Evolutionary conservation across 1,139 yeast species (phyloP), one percentile per base, ranked within the genome.

Genomic region (Pichia sp.): DNA sequence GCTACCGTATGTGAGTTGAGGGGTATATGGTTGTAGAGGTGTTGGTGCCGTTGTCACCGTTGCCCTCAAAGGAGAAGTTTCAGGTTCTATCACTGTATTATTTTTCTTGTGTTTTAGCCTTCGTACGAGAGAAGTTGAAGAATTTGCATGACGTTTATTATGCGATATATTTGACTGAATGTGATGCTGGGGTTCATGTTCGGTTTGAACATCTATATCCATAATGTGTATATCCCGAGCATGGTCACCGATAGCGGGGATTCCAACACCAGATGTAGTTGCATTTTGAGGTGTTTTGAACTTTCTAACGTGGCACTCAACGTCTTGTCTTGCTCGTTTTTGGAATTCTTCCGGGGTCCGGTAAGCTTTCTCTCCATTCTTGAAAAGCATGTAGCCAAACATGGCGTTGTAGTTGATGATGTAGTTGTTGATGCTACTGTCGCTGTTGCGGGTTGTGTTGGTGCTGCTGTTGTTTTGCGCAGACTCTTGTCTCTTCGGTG

Each of bases 311-410:
- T 52, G 56, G 6, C 46, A 41, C 23, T 53, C 49, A 17, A 56
- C 47, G 25, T 56, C 59, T 22, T 52, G 48, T 12, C 59, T 43
- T 7, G 61, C 61, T 35, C 44, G 45, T 21, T 45, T 40, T 21
- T 56, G 56, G 34, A 51, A 56, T 45, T 49, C 52, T n/a, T 38
- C 41, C 3, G 61, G 61, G 6, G 60, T 55, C 14, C 23, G 28
- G 24, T 42, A 40, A 33, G 31, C 48, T 32, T 45, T 43, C 21
- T 49, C 55, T 47, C 54, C 31, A 32, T 36, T 29, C 20, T 42
- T 44, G 38, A 54, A 55, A 19, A 49, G 41, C 40, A 44, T 46
- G 41, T 47, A 51, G 9, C 59, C 59, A 39, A 54, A 55, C 59
- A 55, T 55, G 19, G 29, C 21, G 17, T 17, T n/a, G n/a, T n/a